Evolutionary conservation across 2,329 filamentous ascomycete species (phyloP).

Genomic region (Fusarium udum): DNA sequence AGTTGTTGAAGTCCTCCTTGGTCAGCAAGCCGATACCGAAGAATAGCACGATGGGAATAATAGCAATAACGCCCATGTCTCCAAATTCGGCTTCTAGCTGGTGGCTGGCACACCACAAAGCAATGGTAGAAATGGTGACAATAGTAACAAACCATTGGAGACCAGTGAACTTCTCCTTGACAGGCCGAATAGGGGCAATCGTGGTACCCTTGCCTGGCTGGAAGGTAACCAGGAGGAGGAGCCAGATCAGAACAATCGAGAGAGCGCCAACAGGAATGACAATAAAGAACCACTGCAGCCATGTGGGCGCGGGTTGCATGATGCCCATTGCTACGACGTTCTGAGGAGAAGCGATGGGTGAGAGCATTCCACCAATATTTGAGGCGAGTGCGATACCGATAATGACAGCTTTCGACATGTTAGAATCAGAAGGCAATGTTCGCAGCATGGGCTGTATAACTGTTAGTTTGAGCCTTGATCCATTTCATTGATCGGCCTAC

Average conservation of each 20-base stretch:
- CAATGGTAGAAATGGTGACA: conserved; percentile 85
- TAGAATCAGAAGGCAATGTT: conserved; percentile 87
- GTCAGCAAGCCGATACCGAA: conserved; percentile 96
- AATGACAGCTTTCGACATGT: conserved; percentile 94
- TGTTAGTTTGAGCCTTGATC: conserved; percentile 14
- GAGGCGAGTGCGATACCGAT: conserved; percentile 94
- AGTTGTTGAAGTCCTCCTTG: conserved; percentile 99
- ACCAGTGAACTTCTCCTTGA: conserved; percentile 87
- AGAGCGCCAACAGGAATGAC: conserved; percentile 91
- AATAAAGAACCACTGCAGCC: conserved; percentile 98
- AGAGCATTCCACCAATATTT: conserved; percentile 96
- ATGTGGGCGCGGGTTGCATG: conserved; percentile 90
- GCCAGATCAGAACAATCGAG: conserved; percentile 88
- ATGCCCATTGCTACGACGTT: conserved; percentile 97
- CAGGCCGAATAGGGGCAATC: conserved; percentile 89
- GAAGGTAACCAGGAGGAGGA: conserved; percentile 85
- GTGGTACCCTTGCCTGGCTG: conserved; percentile 84
- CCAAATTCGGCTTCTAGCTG: conserved; percentile 88
- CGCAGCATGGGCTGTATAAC: conserved; percentile 81
- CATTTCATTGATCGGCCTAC: conserved; percentile 55
- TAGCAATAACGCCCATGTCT: conserved; percentile 98
- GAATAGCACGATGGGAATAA: conserved; percentile 94
- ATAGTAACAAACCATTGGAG: conserved; percentile 92
- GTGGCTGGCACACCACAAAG: conserved; percentile 91
- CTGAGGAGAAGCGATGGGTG: conserved; percentile 95